Conservation (phyloP, 1,284 basidiomycete genomes). For the Apiotrichum akiyoshidainum region DNA sequence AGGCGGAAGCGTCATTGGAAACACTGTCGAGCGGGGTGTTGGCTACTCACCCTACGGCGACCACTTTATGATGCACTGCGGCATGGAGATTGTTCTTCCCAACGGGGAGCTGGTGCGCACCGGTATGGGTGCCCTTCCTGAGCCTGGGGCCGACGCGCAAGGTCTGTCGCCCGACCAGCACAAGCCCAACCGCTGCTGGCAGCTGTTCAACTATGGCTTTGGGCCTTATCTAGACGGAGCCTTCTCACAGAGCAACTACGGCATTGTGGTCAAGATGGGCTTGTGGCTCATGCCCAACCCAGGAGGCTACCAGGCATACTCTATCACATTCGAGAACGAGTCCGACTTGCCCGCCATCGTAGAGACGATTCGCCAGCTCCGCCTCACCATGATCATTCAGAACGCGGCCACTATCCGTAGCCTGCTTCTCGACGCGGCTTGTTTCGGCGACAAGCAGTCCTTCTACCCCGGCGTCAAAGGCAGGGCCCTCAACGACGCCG, state of each 20-base stretch:
- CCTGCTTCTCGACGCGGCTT: slow-evolving; percentile 7
- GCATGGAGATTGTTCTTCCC: slow-evolving; percentile 11
- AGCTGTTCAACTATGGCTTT: slow-evolving; percentile 16
- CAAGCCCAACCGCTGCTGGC: slow-evolving; percentile 13
- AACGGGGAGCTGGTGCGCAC: slow-evolving; percentile 13
- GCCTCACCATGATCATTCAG: slow-evolving; percentile 12
- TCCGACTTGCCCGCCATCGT: slow-evolving; percentile 11
- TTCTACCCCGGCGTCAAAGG: slow-evolving; percentile 6
- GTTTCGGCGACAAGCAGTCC: slow-evolving; percentile 3
- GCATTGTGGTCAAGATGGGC: slow-evolving; percentile 14
- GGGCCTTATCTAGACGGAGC: slow-evolving; percentile 13
- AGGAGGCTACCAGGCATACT: slow-evolving; percentile 13
- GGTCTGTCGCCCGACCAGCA: slow-evolving; percentile 8
- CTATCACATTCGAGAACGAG: slow-evolving; percentile 14
- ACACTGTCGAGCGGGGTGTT: slow-evolving; percentile 13
- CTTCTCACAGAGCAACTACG: slow-evolving; percentile 16
- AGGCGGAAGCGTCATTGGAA: slow-evolving; percentile 11
- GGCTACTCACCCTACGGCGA: slow-evolving; percentile 16
- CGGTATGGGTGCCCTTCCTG: slow-evolving; percentile 11
- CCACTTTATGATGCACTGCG: slow-evolving; percentile 17
- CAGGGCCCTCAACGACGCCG: slow-evolving; percentile 5
- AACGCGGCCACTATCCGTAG: slow-evolving; percentile 12
- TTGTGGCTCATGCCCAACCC: slow-evolving; percentile 14
- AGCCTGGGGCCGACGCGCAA: slow-evolving; percentile 6
- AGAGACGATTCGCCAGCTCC: slow-evolving; percentile 10